Evolutionary conservation across 352 stramenopile genomes (phyloP).

Genomic region (Globisporangium cylindrosporum): DNA sequence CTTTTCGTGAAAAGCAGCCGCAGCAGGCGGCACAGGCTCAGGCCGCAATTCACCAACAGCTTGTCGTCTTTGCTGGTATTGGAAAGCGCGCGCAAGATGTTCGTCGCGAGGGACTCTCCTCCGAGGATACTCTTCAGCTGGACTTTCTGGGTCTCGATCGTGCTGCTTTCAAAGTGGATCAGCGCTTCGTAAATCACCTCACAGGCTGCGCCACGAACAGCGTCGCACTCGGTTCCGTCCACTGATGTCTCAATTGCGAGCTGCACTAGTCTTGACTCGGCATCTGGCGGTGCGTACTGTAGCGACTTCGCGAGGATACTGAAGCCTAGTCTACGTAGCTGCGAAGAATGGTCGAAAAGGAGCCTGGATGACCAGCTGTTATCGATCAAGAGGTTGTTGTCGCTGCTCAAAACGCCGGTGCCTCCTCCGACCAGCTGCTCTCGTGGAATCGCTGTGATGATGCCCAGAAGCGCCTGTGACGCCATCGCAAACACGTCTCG

Average conservation of each 20-base stretch:
- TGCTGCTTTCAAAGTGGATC: constrained; percentile 19
- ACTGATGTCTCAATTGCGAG: constrained; percentile 46
- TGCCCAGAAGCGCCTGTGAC: constrained; percentile 36
- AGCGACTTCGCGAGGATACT: constrained; percentile 17
- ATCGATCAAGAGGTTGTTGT: constrained; percentile 35
- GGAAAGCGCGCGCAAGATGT: constrained; percentile 20
- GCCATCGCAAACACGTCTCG: constrained; percentile 36
- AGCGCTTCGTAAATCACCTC: constrained; percentile 28
- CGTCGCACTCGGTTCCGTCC: constrained; percentile 52
- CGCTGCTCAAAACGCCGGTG: constrained; percentile 29
- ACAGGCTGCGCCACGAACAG: constrained; percentile 46
- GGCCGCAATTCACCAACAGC: constrained; percentile 21
- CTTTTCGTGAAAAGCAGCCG: constrained; percentile 28
- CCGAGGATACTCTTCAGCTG: constrained; percentile 22
- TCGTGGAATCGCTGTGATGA: constrained; percentile 26
- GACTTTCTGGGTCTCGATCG: constrained; percentile 13
- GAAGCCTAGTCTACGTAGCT: constrained; percentile 48
- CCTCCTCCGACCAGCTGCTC: constrained; percentile 20
- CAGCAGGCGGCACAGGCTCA: constrained; percentile 30
- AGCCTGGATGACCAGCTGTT: constrained; percentile 51
- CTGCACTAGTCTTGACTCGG: constrained; percentile 25
- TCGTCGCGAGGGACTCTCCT: constrained; percentile 21
- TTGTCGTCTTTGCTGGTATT: constrained; percentile 30
- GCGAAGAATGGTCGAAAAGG: constrained; percentile 56
- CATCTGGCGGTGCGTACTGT: background rate